Base-by-base conservation (phyloP, 768 basidiomycete genomes). In the Suillus americanus region DNA sequence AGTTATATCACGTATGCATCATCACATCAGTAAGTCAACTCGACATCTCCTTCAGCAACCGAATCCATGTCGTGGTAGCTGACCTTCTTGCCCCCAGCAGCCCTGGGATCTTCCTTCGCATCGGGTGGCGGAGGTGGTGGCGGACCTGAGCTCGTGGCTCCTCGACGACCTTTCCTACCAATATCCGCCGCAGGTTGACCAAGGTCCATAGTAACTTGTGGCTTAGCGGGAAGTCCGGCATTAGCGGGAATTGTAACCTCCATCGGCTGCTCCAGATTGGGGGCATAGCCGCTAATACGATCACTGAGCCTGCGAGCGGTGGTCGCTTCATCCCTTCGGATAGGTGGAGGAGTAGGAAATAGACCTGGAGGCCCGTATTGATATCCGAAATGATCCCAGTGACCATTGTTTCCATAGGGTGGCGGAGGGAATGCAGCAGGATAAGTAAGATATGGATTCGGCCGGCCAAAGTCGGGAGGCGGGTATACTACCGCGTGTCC, bases 11-110 rank as follows among this genome's bases (percentile, higher is more conserved):
- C 30, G 62, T 65, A 64, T 72, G 64, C 67, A 60, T 63, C 50
- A 63, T 35, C 55, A 74, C 65, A 62, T 78, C 66, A 79, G 63
- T 79, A 79, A 37, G 77, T 76, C 71, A 88, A 74, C 73, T 88
- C 87, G 71, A 86, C 85, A 75, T 86, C 89, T 45, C 85, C 89
- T 82, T 92, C 92, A 35, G 94, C 92, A 68, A 94, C 92, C 75
- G 91, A 80, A 80, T 98, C 96, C 89, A 97, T 92, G 78, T 98
- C 96, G 74, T 94, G 89, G 73, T 98, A 98, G 79, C 92, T 95
- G 62, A 98, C 88, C 76, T 92, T 87, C 78, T 89, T 91, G 53
- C 93, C 93, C 40, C 89, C 91, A 38, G 91, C 90, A 35, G 96
- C 93, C 46, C 96, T 83, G 50, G 96, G 96, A 75, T 98, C 96